Evolutionary conservation across 2,329 filamentous ascomycete genomes (phyloP).

Genomic region (Colletotrichum sp.): DNA sequence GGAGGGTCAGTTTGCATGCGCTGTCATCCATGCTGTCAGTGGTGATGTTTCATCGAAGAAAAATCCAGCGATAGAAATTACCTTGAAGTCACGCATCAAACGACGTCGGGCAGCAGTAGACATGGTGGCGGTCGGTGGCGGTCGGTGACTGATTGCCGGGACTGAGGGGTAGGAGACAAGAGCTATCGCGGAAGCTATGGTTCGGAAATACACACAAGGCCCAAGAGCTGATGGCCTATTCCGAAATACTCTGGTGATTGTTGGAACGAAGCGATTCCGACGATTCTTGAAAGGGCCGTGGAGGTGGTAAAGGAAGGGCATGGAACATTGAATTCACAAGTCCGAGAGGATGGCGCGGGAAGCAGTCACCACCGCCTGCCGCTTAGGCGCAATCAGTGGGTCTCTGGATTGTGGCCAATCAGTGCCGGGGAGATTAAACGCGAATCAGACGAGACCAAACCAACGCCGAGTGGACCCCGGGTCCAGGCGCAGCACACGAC

Average conservation of each 20-base stretch:
- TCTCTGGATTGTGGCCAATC: background rate
- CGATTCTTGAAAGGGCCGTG: background rate
- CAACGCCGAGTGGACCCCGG: background rate
- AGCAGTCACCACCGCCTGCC: slow-evolving; percentile 18
- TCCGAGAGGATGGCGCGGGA: slow-evolving; percentile 15
- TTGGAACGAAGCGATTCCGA: background rate
- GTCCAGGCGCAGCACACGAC: background rate
- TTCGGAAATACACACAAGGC: background rate
- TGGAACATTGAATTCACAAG: background rate
- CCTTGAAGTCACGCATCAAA: slow-evolving; percentile 99
- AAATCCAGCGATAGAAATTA: slow-evolving; percentile 38
- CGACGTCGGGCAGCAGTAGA: slow-evolving; percentile 94
- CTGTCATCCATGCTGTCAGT: slow-evolving; percentile 49
- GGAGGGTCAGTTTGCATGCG: slow-evolving; percentile 99
- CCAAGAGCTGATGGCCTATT: background rate
- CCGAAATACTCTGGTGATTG: background rate
- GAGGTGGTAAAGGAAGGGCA: background rate
- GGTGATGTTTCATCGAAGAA: background rate
- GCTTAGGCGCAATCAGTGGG: slow-evolving; percentile 9
- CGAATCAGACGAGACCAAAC: slow-evolving; percentile 16
- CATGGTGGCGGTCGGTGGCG: slow-evolving; percentile 46
- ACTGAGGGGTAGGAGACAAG: background rate
- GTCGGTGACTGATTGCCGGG: slow-evolving; percentile 12
- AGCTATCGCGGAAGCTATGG: background rate
- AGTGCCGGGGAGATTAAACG: background rate